Conservation (phyloP, 345 rosid genomes). For the Eutrema yunnanense region DNA sequence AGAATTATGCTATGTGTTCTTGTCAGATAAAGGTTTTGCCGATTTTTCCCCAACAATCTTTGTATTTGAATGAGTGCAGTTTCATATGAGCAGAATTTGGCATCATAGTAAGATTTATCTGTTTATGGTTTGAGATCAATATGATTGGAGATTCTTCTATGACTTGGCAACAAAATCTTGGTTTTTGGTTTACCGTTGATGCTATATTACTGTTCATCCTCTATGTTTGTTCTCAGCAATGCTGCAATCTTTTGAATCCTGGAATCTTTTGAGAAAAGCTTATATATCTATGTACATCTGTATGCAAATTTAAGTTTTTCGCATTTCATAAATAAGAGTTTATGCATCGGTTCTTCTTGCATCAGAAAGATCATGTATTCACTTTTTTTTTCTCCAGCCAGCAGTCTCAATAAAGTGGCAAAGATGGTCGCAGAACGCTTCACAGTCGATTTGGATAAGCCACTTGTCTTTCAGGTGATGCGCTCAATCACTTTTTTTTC, state of each 20-base stretch:
- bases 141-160: background rate
- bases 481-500: background rate
- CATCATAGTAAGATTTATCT: background rate
- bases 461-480: conserved; percentile 89
- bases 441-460: conserved; percentile 76
- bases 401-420: conserved; percentile 16
- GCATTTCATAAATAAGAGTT: background rate
- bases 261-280: background rate
- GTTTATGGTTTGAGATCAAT: background rate
- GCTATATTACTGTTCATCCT: background rate
- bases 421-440: conserved; percentile 80
- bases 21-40: background rate
- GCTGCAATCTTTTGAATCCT: background rate
- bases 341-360: background rate
- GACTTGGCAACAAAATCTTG: background rate
- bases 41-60: background rate
- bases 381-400: background rate
- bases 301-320: background rate
- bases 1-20: background rate
- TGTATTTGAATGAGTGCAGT: background rate
- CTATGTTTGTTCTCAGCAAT: background rate
- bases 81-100: background rate
- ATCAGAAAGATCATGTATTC: background rate
- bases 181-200: background rate
- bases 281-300: background rate